These are phyloP conservation scores for Ormosia semicastrata DNA, from an alignment of 306 rosid genomes.

Conservation along the genomic window DNA sequence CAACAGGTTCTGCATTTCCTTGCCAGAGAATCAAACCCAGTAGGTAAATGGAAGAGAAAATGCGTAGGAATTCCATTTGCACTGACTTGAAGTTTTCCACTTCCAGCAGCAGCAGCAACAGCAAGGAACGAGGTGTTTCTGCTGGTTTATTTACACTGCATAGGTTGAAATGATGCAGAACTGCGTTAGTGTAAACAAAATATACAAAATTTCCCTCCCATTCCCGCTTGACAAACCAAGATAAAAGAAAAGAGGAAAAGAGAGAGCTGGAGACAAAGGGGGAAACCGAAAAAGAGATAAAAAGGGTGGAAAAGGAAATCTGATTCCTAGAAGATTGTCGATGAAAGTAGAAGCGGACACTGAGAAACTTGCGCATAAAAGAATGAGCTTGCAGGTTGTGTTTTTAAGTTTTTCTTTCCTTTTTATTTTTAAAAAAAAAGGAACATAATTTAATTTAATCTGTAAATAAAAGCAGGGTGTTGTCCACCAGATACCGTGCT, in stretches of 20 bases:
- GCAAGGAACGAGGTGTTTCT: constrained; percentile 54
- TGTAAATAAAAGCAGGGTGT: constrained; percentile 22
- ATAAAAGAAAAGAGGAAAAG: constrained; percentile 18
- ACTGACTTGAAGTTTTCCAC: neutral
- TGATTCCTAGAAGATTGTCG: constrained; percentile 72
- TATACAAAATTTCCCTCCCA: neutral
- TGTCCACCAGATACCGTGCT: constrained; percentile 45
- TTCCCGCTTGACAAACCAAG: constrained; percentile 18
- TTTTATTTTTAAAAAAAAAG: constrained; percentile 17
- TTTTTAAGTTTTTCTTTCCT: neutral
- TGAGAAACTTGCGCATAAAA: constrained; percentile 50
- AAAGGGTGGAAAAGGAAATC: constrained; percentile 28
- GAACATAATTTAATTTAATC: constrained; percentile 24
- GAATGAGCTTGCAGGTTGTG: constrained; percentile 49
- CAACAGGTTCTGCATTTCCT: constrained; percentile 67
- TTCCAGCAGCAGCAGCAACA: constrained; percentile 25
- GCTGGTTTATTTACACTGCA: constrained; percentile 34
- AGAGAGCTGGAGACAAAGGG: constrained; percentile 19
- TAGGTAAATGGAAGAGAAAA: constrained; percentile 43
- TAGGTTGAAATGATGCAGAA: constrained; percentile 34
- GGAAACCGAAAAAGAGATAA: constrained; percentile 8
- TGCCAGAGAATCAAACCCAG: constrained; percentile 43
- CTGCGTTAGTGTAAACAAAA: constrained; percentile 18
- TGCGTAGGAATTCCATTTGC: constrained; percentile 40
- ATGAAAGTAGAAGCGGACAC: constrained; percentile 60